Evolutionary conservation across 2,329 filamentous ascomycete species (phyloP).

Genomic region (Nemania bipapillata): DNA sequence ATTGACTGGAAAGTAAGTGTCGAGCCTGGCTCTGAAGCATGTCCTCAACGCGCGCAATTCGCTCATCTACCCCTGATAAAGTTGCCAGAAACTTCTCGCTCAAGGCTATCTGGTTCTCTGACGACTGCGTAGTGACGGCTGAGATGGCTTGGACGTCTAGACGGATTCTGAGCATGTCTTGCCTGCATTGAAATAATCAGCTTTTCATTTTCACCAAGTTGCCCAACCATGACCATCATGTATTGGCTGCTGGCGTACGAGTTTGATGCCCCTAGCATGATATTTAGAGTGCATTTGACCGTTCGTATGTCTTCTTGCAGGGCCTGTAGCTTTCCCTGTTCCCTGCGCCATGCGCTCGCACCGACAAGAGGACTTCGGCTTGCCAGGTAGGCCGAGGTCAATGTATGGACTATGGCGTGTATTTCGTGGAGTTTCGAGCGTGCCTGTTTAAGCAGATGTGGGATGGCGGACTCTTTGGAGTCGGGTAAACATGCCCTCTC

Average conservation of each 20-base stretch:
- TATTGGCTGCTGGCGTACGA: constrained; percentile 40
- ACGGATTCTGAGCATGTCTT: constrained; percentile 44
- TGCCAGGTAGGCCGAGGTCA: constrained; percentile 35
- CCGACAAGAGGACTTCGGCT: constrained; percentile 36
- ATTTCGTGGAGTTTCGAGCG: constrained; percentile 45
- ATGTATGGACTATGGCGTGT: constrained; percentile 39
- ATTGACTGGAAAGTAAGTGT: constrained; percentile 42
- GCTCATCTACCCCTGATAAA: constrained; percentile 44
- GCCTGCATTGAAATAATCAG: constrained; percentile 32
- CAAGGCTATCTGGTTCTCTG: constrained; percentile 40
- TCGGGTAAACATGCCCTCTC: constrained; percentile 31
- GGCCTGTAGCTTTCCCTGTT: constrained; percentile 42
- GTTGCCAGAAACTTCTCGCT: constrained; percentile 43
- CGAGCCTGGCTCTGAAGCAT: constrained; percentile 42
- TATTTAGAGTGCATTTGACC: constrained; percentile 48
- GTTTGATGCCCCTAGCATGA: constrained; percentile 48
- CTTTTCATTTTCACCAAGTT: not conserved
- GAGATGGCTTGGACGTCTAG: constrained; percentile 45
- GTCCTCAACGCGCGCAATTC: constrained; percentile 45
- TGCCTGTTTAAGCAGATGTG: constrained; percentile 45
- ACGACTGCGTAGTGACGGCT: constrained; percentile 36
- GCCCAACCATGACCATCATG: no score
- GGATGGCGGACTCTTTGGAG: constrained; percentile 32
- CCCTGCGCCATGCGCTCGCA: constrained; percentile 37
- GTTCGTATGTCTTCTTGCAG: constrained; percentile 46